Percentiles rank a stretch among this genome's conserved stretches.
Conservation (phyloP, 169 alveolate species). For the Toxoplasma gondii region DNA sequence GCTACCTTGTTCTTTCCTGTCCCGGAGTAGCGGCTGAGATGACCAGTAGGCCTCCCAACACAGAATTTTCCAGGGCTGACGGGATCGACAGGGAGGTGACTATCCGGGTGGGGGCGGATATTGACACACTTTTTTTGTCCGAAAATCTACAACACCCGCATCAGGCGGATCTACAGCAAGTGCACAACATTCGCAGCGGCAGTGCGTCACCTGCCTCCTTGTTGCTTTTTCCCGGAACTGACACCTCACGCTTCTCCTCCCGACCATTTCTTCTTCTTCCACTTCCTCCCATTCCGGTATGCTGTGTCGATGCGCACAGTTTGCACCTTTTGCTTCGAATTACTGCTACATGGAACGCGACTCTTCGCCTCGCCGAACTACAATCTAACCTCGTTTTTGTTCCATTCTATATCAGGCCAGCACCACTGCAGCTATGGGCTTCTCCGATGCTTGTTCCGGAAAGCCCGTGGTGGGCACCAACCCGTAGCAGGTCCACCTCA, state of each 20-base stretch:
- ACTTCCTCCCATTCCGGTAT: neutral
- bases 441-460: neutral
- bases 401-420: neutral
- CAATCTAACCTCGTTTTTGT: neutral
- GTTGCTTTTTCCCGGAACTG: neutral
- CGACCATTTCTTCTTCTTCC: slow-evolving; percentile 2
- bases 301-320: neutral
- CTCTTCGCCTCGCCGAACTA: neutral
- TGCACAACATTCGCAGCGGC: neutral
- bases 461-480: neutral
- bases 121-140: neutral
- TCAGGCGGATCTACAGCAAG: neutral
- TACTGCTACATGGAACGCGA: neutral
- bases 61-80: slow-evolving; percentile 2
- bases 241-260: neutral
- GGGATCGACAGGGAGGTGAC: neutral
- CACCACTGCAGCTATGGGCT: neutral
- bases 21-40: slow-evolving; percentile 7
- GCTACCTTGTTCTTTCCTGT: slow-evolving; percentile 11
- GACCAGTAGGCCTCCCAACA: slow-evolving; percentile 6
- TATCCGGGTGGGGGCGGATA: neutral
- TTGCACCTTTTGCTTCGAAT: neutral
- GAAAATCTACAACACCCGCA: neutral
- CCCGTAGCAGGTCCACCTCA: neutral
- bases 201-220: neutral